phyloP scores from a whole-genome alignment of 805 yeast species.

The Metschnikowia peoriensis region DNA sequence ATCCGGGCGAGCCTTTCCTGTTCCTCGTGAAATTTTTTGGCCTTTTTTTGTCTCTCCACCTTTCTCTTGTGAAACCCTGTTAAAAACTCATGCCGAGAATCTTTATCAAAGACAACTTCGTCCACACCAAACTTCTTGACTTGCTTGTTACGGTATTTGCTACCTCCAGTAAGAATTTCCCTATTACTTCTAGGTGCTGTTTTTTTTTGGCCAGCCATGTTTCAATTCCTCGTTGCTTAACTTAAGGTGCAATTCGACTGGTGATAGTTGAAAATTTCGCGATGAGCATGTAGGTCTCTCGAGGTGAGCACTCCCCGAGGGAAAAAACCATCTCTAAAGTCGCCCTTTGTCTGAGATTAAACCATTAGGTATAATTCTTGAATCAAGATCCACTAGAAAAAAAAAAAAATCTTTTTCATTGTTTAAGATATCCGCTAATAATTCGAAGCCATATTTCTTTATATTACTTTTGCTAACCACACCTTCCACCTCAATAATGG shows the following conservation, averaged over 20 bases:
- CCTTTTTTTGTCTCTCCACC: conserved; percentile 82
- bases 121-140: conserved; percentile 49
- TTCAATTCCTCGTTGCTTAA: not conserved
- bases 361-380: not conserved
- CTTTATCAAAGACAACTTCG: conserved; percentile 82
- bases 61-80: conserved; percentile 97
- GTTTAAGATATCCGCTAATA: no score
- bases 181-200: conserved; percentile 55
- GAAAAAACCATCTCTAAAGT: conserved; percentile 1
- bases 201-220: conserved; percentile 1
- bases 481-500: conserved; percentile 34
- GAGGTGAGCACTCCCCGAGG: conserved; percentile 2
- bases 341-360: not conserved
- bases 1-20: conserved; percentile 69
- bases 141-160: conserved; percentile 69
- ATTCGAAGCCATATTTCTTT: not conserved
- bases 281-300: conserved; percentile 15
- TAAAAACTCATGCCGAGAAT: conserved; percentile 74
- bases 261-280: conserved; percentile 11
- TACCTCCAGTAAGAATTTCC: conserved; percentile 86
- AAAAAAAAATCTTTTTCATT: no score
- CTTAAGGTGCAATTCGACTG: not conserved
- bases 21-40: conserved; percentile 72
- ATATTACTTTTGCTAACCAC: not conserved
- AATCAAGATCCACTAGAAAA: no score